phyloP scores from a whole-genome alignment of 192 early-diverging fungal species.

The Mortierella claussenii region DNA sequence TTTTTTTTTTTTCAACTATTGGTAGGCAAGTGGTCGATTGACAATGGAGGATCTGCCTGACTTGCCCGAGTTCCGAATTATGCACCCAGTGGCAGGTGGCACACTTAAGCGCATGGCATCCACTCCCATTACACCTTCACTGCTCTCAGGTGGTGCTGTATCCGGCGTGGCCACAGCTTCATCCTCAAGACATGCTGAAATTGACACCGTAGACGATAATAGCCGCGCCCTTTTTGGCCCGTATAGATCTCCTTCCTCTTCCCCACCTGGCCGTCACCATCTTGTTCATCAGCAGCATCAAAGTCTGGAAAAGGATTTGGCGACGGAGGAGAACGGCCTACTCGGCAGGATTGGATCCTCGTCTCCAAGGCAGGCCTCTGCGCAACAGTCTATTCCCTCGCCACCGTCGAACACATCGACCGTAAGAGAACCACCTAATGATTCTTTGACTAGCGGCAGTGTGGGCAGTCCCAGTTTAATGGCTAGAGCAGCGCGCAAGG shows the following conservation, averaged over 20 bases:
- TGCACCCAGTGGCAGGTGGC: slow-evolving; percentile 4
- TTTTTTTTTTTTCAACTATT: background rate
- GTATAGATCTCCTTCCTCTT: slow-evolving; percentile 34
- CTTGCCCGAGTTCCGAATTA: slow-evolving; percentile 35
- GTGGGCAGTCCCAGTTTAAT: too few relatives aligned
- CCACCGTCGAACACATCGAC: too few relatives aligned
- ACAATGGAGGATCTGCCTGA: slow-evolving; percentile 49
- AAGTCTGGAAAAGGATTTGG: slow-evolving; percentile 13
- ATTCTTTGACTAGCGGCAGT: too few relatives aligned
- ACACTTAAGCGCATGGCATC: slow-evolving; percentile 40
- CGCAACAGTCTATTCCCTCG: slow-evolving; percentile 14
- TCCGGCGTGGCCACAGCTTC: background rate
- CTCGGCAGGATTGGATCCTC: slow-evolving; percentile 2
- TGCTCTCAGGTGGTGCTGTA: background rate
- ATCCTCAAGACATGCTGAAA: background rate
- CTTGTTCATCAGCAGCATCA: too few relatives aligned
- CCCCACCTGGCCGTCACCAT: slow-evolving; percentile 5
- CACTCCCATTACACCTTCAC: slow-evolving; percentile 11
- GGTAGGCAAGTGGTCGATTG: slow-evolving; percentile 38
- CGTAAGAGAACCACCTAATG: too few relatives aligned
- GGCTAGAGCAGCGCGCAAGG: slow-evolving; percentile 22
- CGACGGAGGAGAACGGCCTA: slow-evolving; percentile 4
- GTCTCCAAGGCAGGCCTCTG: slow-evolving; percentile 1
- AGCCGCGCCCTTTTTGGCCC: slow-evolving; percentile 13
- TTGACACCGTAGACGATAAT: too few relatives aligned